These are phyloP conservation scores for Cladophialophora chaetospira DNA, from an alignment of 2,329 filamentous ascomycete genomes.

Conservation along the genomic window DNA sequence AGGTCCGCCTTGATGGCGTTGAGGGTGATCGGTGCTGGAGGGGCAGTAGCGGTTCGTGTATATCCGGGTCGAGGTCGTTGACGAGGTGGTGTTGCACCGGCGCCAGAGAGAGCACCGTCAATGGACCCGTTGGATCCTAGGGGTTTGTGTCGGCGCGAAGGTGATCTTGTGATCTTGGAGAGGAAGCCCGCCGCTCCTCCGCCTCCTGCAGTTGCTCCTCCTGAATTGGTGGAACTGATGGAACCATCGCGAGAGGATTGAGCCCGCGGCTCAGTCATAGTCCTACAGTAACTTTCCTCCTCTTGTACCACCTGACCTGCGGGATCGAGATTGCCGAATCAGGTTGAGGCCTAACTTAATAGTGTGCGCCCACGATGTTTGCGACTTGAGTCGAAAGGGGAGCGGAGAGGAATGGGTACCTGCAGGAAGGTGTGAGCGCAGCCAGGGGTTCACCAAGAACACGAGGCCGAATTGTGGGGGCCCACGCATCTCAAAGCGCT, in stretches of 20 bases:
- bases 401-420: constrained; percentile 13
- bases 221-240: constrained; percentile 25
- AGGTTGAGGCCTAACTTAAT: constrained; percentile 2
- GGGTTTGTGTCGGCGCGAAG: constrained; percentile 31
- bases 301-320: constrained; percentile 15
- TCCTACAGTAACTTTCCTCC: constrained; percentile 7
- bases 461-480: background rate
- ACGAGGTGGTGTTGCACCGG: constrained; percentile 20
- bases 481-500: background rate
- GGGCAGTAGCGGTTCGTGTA: constrained; percentile 24
- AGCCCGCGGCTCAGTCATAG: constrained; percentile 24
- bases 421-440: constrained; percentile 17
- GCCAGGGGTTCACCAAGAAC: constrained; percentile 1
- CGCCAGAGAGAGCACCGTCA: constrained; percentile 21
- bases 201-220: constrained; percentile 1
- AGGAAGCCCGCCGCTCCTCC: constrained; percentile 26
- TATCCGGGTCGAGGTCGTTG: constrained; percentile 23
- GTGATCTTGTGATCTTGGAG: constrained; percentile 33
- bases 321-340: constrained; percentile 16
- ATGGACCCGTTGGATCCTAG: constrained; percentile 28
- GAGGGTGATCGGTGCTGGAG: constrained; percentile 19
- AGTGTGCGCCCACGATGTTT: constrained; percentile 17
- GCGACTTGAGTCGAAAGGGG: constrained; percentile 22
- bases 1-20: constrained; percentile 21
- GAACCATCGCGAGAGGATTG: constrained; percentile 22